Evolutionary conservation across 2,329 filamentous ascomycete species (phyloP), one percentile per base, ranked within the genome.

Genomic region (Hypoxylon sp.): DNA sequence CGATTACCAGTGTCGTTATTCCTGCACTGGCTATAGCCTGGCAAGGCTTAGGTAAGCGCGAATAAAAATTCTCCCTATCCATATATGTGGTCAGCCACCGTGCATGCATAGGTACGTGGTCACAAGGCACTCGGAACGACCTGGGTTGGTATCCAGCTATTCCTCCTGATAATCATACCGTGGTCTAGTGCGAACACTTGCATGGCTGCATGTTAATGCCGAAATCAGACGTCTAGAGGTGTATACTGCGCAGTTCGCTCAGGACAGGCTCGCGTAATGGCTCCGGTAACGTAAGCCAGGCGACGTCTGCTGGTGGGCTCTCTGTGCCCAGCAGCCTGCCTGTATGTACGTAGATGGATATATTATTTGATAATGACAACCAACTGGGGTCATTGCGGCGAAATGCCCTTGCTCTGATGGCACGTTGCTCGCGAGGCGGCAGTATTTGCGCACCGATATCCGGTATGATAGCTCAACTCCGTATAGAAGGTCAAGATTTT

Each of bases 81-180:
- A 52, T 17, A 29, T 50, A 48, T 63, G 60, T 57, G 52, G 60
- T 63, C 57, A 63, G 60, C n/a, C 57, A 58, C 52, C 49, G 57
- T 63, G 57, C 60, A 60, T 63, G 60, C 60, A 63, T 63, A 63
- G 42, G 51, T 23, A 48, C 46, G 50, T 53, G 60, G 55, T 63
- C 60, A 63, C 60, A 63, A 60, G 60, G 60, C 60, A 60, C 47
- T 48, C 35, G 27, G 49, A 41, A 60, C 57, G 48, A 49, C 21
- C 5, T 48, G 35, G 55, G 54, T 62, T 48, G 56, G 48, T 40
- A 33, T 37, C 50, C 47, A 51, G 43, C 42, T 55, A 4, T 24
- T 21, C 35, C 20, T 45, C 38, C 20, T 48, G 18, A 42, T 29
- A 46, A 38, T 21, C 21, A 38, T 13, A 38, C 2, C 18, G 31